Evolutionary conservation across 176 grass and related monocot genomes (phyloP).

Genomic region (Bolboschoenus planiculmis): DNA sequence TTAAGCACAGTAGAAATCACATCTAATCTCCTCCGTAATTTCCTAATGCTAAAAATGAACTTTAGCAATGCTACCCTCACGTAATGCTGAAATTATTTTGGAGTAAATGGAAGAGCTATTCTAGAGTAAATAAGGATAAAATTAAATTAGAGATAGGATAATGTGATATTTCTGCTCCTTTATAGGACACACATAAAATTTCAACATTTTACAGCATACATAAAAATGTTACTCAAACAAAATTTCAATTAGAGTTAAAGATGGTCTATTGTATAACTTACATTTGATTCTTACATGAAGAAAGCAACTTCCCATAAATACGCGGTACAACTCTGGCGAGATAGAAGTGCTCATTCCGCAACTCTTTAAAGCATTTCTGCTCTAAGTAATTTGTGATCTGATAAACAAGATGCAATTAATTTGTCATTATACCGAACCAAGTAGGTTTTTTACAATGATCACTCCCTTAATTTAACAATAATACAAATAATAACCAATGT

Average conservation of each 20-base stretch:
- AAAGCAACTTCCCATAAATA: conserved; percentile 75
- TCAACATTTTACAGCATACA: no score
- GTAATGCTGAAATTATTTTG: neutral
- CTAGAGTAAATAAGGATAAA: neutral
- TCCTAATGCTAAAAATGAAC: neutral
- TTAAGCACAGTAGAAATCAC: neutral
- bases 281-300: conserved; percentile 90
- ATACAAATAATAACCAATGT: neutral
- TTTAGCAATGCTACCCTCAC: neutral
- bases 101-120: neutral
- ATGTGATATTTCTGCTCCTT: neutral
- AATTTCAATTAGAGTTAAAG: neutral
- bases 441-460: conserved; percentile 1
- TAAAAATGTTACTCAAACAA: neutral
- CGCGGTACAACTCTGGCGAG: conserved; percentile 76
- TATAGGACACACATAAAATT: conserved; percentile 4
- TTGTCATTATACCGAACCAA: neutral
- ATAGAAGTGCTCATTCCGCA: conserved; percentile 62
- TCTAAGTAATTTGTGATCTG: conserved; percentile 88
- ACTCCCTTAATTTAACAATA: neutral
- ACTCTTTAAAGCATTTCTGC: conserved; percentile 89
- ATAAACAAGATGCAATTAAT: neutral
- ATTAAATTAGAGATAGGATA: neutral
- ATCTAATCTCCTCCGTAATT: neutral
- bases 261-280: conserved; percentile 30